phyloP scores from a whole-genome alignment of 192 early-diverging fungal genomes.

The Blastocladiella britannica region DNA sequence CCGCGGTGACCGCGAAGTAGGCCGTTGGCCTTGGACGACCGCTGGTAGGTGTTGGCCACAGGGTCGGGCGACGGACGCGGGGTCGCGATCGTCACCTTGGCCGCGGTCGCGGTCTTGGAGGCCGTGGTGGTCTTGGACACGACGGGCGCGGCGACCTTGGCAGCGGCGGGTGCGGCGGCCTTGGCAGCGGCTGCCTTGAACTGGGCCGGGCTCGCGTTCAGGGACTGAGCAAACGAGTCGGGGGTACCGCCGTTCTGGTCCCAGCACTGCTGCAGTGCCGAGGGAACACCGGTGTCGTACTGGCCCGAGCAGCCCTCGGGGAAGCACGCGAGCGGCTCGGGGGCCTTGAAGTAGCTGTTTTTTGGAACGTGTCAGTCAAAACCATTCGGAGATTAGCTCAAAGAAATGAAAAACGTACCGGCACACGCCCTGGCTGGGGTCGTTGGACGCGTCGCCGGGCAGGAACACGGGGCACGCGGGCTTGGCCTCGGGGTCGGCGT shows the following conservation, averaged over 20 bases:
- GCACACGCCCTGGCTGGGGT: background rate
- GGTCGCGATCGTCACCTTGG: no score
- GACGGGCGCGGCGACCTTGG: background rate
- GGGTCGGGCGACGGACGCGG: no score
- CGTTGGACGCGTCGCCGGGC: background rate
- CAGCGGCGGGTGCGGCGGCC: background rate
- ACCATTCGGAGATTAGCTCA: background rate
- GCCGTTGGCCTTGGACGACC: no score
- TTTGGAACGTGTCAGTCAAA: background rate
- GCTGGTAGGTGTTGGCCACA: no score
- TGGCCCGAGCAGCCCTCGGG: conserved; percentile 1
- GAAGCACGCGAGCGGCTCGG: background rate
- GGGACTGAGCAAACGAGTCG: no score
- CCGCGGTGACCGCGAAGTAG: no score
- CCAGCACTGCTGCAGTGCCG: background rate
- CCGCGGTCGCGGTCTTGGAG: background rate
- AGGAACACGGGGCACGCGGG: background rate
- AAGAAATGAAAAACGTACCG: background rate
- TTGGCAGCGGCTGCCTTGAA: background rate
- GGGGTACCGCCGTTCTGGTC: background rate
- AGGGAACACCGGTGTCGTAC: background rate
- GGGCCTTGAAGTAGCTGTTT: background rate
- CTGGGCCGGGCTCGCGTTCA: background rate
- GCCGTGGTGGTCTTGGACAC: background rate
- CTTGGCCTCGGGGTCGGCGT: background rate